Evolutionary conservation across 768 basidiomycete species (phyloP).

Genomic region (Suillus decipiens): DNA sequence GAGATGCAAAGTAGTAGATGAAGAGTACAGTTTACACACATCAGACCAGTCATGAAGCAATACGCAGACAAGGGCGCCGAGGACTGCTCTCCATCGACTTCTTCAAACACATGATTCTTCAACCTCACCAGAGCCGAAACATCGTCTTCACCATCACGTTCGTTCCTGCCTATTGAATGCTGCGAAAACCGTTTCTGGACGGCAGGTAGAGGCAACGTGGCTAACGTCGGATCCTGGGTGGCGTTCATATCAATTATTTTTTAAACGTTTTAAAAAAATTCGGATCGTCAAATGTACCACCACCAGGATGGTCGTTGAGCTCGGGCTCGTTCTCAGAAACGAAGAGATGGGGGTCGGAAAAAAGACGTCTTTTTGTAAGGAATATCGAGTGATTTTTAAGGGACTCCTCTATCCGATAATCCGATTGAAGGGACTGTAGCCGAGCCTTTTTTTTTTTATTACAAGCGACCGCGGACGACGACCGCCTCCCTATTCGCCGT

Average conservation of each 20-base stretch:
- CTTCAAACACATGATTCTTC: conserved; percentile 20
- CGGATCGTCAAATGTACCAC: neutral
- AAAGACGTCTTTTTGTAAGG: conserved; percentile 8
- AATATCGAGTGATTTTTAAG: conserved; percentile 16
- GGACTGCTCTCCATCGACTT: conserved; percentile 32
- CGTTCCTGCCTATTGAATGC: neutral
- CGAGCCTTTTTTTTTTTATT: too few species aligned
- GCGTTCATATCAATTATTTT: conserved; percentile 5
- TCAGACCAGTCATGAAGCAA: conserved; percentile 81
- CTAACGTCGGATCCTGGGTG: neutral
- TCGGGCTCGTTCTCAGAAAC: conserved; percentile 15
- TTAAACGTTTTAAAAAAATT: neutral
- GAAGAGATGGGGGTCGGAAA: conserved; percentile 12
- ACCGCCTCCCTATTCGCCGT: too few species aligned
- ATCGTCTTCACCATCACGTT: conserved; percentile 21
- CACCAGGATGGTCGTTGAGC: conserved; percentile 1
- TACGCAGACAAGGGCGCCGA: conserved; percentile 60
- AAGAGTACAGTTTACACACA: conserved; percentile 44
- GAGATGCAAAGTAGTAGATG: neutral
- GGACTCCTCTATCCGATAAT: too few species aligned
- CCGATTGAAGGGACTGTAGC: too few species aligned
- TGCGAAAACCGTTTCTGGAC: conserved; percentile 6
- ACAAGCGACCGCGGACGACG: too few species aligned
- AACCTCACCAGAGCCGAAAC: conserved; percentile 14
- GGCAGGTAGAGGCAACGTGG: conserved; percentile 1